Evolutionary conservation across 2,329 filamentous ascomycete species (phyloP), one percentile per base, ranked within the genome.

Genomic region (Aureobasidium musti): DNA sequence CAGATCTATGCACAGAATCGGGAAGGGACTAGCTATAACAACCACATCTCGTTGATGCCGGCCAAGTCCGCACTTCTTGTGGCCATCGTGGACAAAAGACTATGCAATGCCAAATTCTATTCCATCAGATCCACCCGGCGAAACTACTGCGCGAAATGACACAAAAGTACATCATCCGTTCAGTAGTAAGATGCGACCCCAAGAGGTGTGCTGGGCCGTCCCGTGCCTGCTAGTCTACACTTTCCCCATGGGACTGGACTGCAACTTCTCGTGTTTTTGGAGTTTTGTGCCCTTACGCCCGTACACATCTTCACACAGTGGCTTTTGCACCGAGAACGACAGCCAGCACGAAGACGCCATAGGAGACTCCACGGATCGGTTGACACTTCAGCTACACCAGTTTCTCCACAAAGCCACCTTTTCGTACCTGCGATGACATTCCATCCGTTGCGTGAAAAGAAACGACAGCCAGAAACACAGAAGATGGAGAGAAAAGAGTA

Each of bases 231-330:
- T 1, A 21, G 14, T 21, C 17, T 21, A 21, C 11, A 41, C 53
- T 26, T 59, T 59, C 54, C 54, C 54, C 54, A 59, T 45, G 54
- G 54, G 54, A 59, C 37, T 50, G 50, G 50, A 23, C 50, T 37
- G n/a, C n/a, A n/a, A n/a, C n/a, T 17, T n/a, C 11, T 37, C 26
- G 35, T 39, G 35, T 39, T 35, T 39, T 35, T 39, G 50, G 19
- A 17, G 5, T 7, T 33, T n/a, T 30, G 8, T 19, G 21, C 23
- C 14, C 14, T 45, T 59, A 59, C 54, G 54, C 13, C 54, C 54
- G 54, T 59, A 59, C 54, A 30, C 14, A 39, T 4, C 13, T 14
- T 5, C 2, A 39, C 14, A 43, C 23, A 37, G 39, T 45, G 54
- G 54, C 54, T 59, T 59, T 21, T 33, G 19, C 52, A 23, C 14